Base-by-base conservation (phyloP, 177 flowering plant genomes). In the Telopea speciosissima region DNA sequence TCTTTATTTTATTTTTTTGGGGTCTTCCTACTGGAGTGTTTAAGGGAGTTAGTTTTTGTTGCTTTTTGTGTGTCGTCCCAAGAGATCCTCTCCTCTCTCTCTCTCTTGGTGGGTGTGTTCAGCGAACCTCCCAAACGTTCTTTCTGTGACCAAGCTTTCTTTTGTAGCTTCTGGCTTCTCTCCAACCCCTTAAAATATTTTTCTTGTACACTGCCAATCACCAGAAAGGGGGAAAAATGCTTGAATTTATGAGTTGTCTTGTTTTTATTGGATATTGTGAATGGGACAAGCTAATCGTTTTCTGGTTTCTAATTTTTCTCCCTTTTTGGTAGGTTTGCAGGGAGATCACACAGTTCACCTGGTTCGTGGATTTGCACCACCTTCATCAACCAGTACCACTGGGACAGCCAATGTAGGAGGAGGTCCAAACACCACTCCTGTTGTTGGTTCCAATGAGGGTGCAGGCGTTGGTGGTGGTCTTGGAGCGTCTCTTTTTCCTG, bases 341-440 rank as follows among this genome's bases (percentile, higher is more conserved):
- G 90, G 88, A 52, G 98, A 93, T 77, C 99, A 96, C 74, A 90
- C 97, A 21, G 85, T 96, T 70, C 99, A 96, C 75, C 73, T 96
- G 91, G 98, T 96, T 68, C 90, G 97, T 58, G 97, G 97, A 70
- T 84, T 84, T 82, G 78, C 92, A 8, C 79, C 90, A 59, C 59
- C 89, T 69, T 70, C 92, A 63, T 61, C 95, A 52, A 28, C 86
- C 67, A 75, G 77, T 25, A 72, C 84, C n/a, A 40, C 83, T 71
- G 76, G 74, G 62, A 65, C 77, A 28, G 65, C 85, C 49, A 81
- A 73, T 77, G 10, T 79, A 74, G 85, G 73, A 31, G 78, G 61
- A 31, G 78, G 61, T 72, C 31, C 88, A 54, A 82, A 80, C 70
- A 66, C 79, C 25, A 33, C 78, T 22, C 75, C 84, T 63, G 78